phyloP scores from a whole-genome alignment of 805 yeast genomes.

The Candida sithepensis region DNA sequence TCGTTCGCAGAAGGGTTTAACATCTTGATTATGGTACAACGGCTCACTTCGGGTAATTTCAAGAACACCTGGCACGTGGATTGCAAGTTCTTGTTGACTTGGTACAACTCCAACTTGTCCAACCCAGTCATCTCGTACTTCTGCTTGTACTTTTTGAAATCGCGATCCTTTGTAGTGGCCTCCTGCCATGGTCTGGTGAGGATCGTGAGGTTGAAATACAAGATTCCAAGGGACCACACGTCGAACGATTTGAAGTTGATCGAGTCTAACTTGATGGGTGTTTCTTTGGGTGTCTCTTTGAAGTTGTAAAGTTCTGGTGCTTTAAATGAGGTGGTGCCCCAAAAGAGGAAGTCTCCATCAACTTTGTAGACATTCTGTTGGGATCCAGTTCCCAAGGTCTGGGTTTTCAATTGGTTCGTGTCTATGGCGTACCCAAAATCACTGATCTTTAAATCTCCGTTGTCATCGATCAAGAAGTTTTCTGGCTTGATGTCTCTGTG shows the following conservation, averaged over 20 bases:
- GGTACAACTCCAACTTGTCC: conserved; percentile 17
- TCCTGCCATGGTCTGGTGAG: conserved; percentile 47
- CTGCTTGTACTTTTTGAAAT: conserved; percentile 17
- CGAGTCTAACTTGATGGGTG: conserved; percentile 3
- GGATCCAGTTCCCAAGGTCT: too few species aligned
- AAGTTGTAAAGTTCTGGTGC: conserved; percentile 45
- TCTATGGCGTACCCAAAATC: conserved; percentile 52
- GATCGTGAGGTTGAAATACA: conserved; percentile 42
- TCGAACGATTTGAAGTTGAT: conserved; percentile 38
- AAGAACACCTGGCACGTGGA: conserved; percentile 4
- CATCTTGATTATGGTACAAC: conserved; percentile 23
- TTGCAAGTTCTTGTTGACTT: conserved; percentile 12
- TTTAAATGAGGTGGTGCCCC: conserved; percentile 53
- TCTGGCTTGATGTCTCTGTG: conserved; percentile 58
- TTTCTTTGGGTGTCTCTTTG: conserved; percentile 8
- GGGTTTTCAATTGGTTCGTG: conserved; percentile 21
- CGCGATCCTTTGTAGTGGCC: conserved; percentile 32
- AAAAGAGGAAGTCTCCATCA: conserved; percentile 23
- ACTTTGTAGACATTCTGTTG: too few species aligned
- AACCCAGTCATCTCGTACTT: conserved; percentile 12
- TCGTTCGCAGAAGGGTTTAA: conserved; percentile 27
- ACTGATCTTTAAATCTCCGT: conserved; percentile 42
- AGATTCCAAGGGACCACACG: conserved; percentile 50
- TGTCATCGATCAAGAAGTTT: conserved; percentile 42
- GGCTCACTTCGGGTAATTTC: conserved; percentile 13